Evolutionary conservation across 306 rosid species (phyloP), one percentile per base, ranked within the genome.

Genomic region (Acacia confusa): DNA sequence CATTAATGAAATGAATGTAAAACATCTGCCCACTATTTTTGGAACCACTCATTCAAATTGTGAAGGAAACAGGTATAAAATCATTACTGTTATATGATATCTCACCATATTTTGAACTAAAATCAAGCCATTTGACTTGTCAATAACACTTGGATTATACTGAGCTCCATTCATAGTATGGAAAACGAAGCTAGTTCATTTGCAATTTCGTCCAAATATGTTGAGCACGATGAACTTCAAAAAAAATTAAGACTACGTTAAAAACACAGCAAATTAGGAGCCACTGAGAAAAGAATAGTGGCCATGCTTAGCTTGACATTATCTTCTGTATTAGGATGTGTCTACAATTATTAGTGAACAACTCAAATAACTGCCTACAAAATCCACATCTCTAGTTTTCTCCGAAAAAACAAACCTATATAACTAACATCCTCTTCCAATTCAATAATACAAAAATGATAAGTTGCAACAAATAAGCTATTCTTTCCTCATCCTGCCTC

Each of bases 261-360:
- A 1, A 30, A 43, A 32, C 22, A 22, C 32, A 2, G 40, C 67
- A 57, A 36, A 22, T 17, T 53, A 17, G 27, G 75, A 25, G 41
- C 57, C 53, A 0, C 14, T 25, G 40, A 75, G 70, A 50, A 70
- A 70, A 70, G 36, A 70, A 70, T 24, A 70, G 7, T 44, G 75
- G 36, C 25, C 43, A 76, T 34, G 81, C 60, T 75, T 44, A 41
- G n/a, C 38, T 40, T 27, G 69, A 76, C 43, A 71, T 74, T 65
- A 65, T 43, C 75, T 68, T 61, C 70, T 67, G 44, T 83, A 72
- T 67, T 77, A 78, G 75, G 75, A 68, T 72, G 30, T 83, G 52
- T 79, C 79, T 81, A 74, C 74, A 81, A 87, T 85, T 90, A 85
- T 88, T 89, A 40, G 63, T 57, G 78, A 79, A 75, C 82, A 43